A percentile compares a stretch with the other conserved stretches of the same genome.
phyloP scores from a whole-genome alignment of 163 green algal species.

The Chloromonas sp. region DNA sequence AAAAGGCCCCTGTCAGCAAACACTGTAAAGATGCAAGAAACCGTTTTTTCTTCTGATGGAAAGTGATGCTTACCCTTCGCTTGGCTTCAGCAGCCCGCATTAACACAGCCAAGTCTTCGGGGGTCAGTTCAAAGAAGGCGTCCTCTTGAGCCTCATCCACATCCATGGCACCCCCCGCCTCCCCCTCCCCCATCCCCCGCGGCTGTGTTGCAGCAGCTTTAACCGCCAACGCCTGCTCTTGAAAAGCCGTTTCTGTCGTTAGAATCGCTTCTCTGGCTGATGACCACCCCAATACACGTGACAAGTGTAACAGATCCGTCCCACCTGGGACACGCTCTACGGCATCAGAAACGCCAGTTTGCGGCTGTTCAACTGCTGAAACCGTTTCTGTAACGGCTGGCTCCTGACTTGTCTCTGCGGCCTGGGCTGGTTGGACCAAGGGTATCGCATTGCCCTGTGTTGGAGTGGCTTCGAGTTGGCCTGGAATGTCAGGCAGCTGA shows the following conservation, averaged over 20 bases:
- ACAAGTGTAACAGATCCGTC: background rate
- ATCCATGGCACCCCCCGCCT: background rate
- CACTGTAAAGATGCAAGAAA: background rate
- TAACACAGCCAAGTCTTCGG: slow-evolving; percentile 8
- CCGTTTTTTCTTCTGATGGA: background rate
- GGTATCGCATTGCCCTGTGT: too few relatives aligned
- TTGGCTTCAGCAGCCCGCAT: background rate
- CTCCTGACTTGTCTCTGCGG: background rate
- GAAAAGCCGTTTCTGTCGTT: background rate
- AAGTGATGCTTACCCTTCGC: background rate
- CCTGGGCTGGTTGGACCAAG: background rate
- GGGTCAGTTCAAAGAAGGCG: slow-evolving; percentile 15
- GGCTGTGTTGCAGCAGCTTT: background rate
- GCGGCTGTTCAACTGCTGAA: background rate
- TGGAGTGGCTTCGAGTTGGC: too few relatives aligned
- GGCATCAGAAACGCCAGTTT: background rate
- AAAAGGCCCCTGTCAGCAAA: background rate
- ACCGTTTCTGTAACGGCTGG: too few relatives aligned
- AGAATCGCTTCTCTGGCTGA: background rate
- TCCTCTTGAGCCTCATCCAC: background rate
- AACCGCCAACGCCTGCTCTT: background rate
- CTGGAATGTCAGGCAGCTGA: too few relatives aligned
- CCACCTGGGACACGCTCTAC: background rate
- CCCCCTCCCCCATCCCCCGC: background rate
- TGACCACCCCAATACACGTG: background rate